Conservation (phyloP, 306 rosid species). For the Pterocarpus macrocarpus region DNA sequence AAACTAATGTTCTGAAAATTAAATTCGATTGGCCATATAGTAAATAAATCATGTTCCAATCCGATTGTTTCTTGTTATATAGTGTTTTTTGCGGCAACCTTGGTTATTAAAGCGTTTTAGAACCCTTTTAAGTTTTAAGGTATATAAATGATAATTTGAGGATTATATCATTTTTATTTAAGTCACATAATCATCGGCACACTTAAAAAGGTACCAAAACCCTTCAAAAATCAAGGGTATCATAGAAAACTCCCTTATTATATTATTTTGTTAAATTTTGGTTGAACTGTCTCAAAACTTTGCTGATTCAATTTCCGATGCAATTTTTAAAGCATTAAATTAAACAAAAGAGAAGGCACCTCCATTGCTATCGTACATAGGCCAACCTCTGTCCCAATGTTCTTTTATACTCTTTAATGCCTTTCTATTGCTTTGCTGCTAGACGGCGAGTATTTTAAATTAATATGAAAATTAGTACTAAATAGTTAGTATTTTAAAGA, state of each 20-base stretch:
- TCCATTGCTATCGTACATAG: not conserved
- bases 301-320: not conserved
- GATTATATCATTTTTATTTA: not conserved
- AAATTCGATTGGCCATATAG: not conserved
- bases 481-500: not conserved
- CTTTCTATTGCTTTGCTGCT: conserved; percentile 1
- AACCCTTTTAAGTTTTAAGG: not conserved
- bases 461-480: not conserved
- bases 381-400: conserved; percentile 43
- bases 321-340: not conserved
- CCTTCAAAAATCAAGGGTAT: not conserved
- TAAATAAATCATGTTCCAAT: not conserved
- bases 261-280: not conserved
- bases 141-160: not conserved
- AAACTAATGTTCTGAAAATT: not conserved
- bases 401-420: not conserved
- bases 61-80: not conserved
- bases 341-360: not conserved
- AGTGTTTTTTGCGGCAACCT: too few species aligned
- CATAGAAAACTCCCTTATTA: not conserved
- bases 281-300: not conserved
- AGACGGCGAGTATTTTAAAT: not conserved
- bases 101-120: too few species aligned
- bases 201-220: not conserved
- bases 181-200: not conserved